Base-by-base conservation (phyloP, 257 asterid species). In the Solanum raphanifolium region DNA sequence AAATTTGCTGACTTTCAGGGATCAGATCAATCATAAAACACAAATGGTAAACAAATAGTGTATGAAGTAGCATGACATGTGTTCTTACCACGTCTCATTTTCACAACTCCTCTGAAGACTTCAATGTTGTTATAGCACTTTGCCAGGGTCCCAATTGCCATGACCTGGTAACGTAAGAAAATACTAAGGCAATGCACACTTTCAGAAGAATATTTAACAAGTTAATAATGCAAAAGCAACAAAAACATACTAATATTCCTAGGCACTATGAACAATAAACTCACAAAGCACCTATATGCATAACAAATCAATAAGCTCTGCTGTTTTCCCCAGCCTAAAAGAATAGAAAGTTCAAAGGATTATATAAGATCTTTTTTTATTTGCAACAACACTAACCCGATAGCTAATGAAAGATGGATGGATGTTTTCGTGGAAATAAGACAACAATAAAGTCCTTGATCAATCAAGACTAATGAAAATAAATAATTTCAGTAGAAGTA, bases 141-240 rank as follows among this genome's bases (percentile, higher is more conserved):
- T 89, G 98, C 97, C 87, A 97, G 87, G n/a, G 99, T 97, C 89
- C 99, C 99, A 69, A 97, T 96, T 39, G 99, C 99, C 99, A 97
- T 97, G 90, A 94, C 90, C 99, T 97, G 95, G 88, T 74, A 75
- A 88, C 7, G 83, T 74, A 62, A 25, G 88, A 29, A 87, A 46
- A 84, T 84, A 38, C 85, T 10, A 43, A 27, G 85, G 16, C 65
- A 43, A 43, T 16, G 38, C 38, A 16, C 66, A 27, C 35, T 15
- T 79, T 43, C 5, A 81, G 41, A 29, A 81, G 68, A 31, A 46
- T 46, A 27, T 43, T 41, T 76, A 15, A 39, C 35, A 27, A 79
- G 84, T 41, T 25, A 79, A 41, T 41, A 13, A 79, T 79, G 25
- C 38, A 16, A 41, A 79, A 39, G 2, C 8, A 41, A 13, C n/a